A percentile compares a stretch with the other conserved stretches of the same genome.
Evolutionary conservation across 78 protist genomes (phyloP).

Genomic region (Dictyostelium firmibasis): DNA sequence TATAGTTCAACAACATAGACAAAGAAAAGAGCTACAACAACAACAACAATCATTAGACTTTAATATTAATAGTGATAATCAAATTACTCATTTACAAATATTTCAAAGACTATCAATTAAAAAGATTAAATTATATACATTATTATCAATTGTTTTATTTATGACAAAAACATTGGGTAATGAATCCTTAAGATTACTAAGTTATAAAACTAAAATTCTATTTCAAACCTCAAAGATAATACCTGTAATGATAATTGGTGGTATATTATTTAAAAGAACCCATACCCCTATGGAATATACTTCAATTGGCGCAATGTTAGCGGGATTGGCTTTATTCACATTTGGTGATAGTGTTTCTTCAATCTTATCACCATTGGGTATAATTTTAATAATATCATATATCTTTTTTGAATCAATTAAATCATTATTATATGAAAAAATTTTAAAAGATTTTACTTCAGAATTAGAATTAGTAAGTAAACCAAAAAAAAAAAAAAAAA

Average conservation of each 20-base stretch:
- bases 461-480: constrained; percentile 40
- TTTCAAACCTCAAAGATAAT: constrained; percentile 59
- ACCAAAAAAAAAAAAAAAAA: no score
- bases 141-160: constrained; percentile 29
- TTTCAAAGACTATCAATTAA: constrained; percentile 32
- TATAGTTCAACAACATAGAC: background rate
- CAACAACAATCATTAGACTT: background rate
- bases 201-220: constrained; percentile 38
- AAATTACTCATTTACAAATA: background rate
- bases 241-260: constrained; percentile 72
- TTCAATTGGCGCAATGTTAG: constrained; percentile 27
- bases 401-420: constrained; percentile 54
- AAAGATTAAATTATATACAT: constrained; percentile 39
- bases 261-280: constrained; percentile 27
- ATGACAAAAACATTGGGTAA: constrained; percentile 42
- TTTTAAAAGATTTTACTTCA: constrained; percentile 35
- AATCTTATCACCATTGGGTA: constrained; percentile 9
- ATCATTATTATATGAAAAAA: constrained; percentile 65
- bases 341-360: constrained; percentile 46
- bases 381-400: constrained; percentile 3
- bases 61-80: no score
- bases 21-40: background rate
- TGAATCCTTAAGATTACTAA: constrained; percentile 53
- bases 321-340: constrained; percentile 20
- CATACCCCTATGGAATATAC: constrained; percentile 7